Evolutionary conservation across 768 basidiomycete genomes (phyloP), one percentile per base, ranked within the genome.

Genomic region (Naganishia vishniacii): DNA sequence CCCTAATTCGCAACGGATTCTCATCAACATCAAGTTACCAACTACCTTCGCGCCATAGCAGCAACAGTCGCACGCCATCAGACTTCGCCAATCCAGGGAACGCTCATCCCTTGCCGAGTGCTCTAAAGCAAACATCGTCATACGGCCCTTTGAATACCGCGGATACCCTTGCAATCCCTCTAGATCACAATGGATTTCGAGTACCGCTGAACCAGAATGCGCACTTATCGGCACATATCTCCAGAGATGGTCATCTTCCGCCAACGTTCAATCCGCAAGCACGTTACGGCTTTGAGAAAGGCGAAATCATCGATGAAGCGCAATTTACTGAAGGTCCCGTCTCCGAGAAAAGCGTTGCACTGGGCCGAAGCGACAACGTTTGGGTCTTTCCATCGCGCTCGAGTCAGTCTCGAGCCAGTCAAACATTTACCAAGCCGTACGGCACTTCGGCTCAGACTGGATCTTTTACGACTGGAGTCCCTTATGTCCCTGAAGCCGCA

Each of bases 281-380:
- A 13, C 3, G 23, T 3, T 40, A n/a, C 32, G 49, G 49, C 15
- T 31, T 56, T 34, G 53, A 56, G 26, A 34, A 56, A 40, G 53
- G 53, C 34, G 53, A 56, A 40, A 56, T 56, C 25, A 37, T 56
- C 40, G 53, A 56, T 25, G 32, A n/a, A 40, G n/a, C 53, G 31
- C 32, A 40, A 26, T 56, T 56, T 20, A 13, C 37, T 1, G 53
- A 56, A 25, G 20, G 20, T 23, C 20, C 9, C 23, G 34, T 25
- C 23, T 20, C 23, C n/a, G 13, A 3, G 4, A 44, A 44, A 20
- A n/a, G 6, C 7, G n/a, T 9, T 11, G 37, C 53, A 1, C 18
- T 20, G 9, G 11, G 12, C 15, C 18, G 37, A 37, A 41, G 9
- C 20, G 3, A 23, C 34, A 15, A 41, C 23, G 9, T 44, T 15